A percentile compares a stretch with the other conserved stretches of the same genome.
phyloP scores from a whole-genome alignment of 2,329 filamentous ascomycete species.

The Trichothecium roseum region DNA sequence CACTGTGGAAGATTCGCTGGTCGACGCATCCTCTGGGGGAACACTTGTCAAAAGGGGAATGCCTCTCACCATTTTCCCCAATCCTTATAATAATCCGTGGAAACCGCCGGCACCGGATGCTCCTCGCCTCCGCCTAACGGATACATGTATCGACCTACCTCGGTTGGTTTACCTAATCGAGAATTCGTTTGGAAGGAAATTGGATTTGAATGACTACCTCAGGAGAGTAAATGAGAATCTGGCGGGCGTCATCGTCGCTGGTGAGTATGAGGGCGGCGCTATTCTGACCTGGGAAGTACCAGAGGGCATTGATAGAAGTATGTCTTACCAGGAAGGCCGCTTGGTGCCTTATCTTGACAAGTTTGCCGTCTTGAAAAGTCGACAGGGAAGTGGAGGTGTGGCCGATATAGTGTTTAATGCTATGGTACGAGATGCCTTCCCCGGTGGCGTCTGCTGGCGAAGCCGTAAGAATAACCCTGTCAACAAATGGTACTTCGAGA shows the following conservation, averaged over 20 bases:
- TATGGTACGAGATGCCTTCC: slow-evolving; percentile 86
- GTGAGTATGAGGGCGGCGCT: slow-evolving; percentile 92
- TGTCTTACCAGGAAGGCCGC: slow-evolving; percentile 42
- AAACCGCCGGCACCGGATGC: slow-evolving; percentile 47
- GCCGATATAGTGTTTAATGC: slow-evolving; percentile 95
- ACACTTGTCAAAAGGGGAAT: slow-evolving; percentile 89
- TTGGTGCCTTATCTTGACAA: slow-evolving; percentile 94
- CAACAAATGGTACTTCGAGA: slow-evolving; percentile 99
- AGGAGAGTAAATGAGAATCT: slow-evolving; percentile 68
- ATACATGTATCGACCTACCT: slow-evolving; percentile 72
- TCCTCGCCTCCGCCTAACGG: slow-evolving; percentile 59
- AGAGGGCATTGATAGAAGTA: slow-evolving; percentile 43
- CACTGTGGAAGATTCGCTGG: slow-evolving; percentile 12
- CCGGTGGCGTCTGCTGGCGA: slow-evolving; percentile 82
- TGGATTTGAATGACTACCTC: slow-evolving; percentile 78
- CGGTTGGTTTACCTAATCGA: slow-evolving; percentile 82
- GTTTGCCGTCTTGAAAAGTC: slow-evolving; percentile 82
- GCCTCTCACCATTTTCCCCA: slow-evolving; percentile 73
- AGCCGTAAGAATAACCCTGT: slow-evolving; percentile 86
- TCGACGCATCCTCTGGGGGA: slow-evolving; percentile 29
- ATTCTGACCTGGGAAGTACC: slow-evolving; percentile 91
- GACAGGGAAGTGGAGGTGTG: slow-evolving; percentile 83
- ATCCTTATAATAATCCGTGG: slow-evolving; percentile 64
- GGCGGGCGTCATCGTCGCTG: slow-evolving; percentile 87
- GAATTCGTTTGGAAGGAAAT: slow-evolving; percentile 78